Evolutionary conservation across 225 moss, liverwort and hornwort genomes (phyloP).

Genomic region (Rhytidiadelphus loreus): DNA sequence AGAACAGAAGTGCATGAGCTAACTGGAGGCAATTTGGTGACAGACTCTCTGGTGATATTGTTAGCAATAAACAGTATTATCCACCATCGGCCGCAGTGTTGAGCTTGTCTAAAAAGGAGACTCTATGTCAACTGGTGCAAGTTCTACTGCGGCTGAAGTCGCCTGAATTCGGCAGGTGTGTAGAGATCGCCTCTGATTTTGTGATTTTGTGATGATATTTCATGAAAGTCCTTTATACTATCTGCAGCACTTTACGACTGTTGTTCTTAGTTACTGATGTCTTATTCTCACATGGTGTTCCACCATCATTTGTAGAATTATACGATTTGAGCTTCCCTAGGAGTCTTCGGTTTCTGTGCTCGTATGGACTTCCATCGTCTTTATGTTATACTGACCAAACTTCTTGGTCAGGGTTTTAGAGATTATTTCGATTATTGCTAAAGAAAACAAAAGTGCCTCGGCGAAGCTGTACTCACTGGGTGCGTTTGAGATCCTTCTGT

Average conservation of each 20-base stretch:
- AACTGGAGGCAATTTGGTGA: background rate
- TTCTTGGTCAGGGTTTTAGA: slow-evolving; percentile 61
- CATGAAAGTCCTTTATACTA: background rate
- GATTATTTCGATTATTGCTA: slow-evolving; percentile 57
- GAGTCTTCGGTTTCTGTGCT: background rate
- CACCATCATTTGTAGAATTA: background rate
- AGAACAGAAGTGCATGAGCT: background rate
- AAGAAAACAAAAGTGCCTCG: slow-evolving; percentile 77
- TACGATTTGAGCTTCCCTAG: background rate
- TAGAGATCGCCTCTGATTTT: background rate
- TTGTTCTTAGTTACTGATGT: background rate
- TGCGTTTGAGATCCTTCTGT: slow-evolving; percentile 92
- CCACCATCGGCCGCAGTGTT: slow-evolving; percentile 79
- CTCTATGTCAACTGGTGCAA: slow-evolving; percentile 84
- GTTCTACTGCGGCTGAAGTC: slow-evolving; percentile 83
- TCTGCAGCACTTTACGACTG: background rate
- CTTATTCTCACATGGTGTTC: background rate
- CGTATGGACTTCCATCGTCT: background rate
- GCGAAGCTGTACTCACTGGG: slow-evolving; percentile 77
- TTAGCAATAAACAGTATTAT: slow-evolving; percentile 56
- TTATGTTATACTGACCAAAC: background rate
- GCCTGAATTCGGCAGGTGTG: slow-evolving; percentile 82
- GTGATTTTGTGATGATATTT: background rate
- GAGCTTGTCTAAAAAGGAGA: slow-evolving; percentile 75
- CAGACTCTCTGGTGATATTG: slow-evolving; percentile 75